These are phyloP conservation scores for Cucurbita pepo DNA, from an alignment of 306 rosid species.

Conservation along the genomic window DNA sequence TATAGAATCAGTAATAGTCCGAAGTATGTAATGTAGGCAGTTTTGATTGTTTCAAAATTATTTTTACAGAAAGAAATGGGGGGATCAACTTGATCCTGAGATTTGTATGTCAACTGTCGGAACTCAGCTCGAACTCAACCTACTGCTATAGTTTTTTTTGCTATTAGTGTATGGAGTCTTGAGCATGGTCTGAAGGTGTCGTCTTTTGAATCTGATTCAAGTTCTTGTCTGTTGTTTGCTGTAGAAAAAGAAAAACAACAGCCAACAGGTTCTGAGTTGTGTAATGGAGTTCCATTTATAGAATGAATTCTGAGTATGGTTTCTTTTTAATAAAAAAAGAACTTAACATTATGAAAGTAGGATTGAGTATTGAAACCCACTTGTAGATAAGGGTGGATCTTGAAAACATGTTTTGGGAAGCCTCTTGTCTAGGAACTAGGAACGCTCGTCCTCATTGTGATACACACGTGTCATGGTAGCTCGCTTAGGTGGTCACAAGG, in stretches of 20 bases:
- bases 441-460: no score
- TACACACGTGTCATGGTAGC: no score
- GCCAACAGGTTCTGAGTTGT: not conserved
- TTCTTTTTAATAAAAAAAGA: no score
- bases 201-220: not conserved
- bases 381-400: no score
- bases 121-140: not conserved
- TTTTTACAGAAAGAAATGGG: conserved; percentile 9
- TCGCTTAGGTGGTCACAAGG: no score
- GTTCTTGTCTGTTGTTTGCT: not conserved
- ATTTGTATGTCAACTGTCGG: not conserved
- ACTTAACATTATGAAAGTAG: no score
- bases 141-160: not conserved
- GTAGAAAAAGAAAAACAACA: not conserved
- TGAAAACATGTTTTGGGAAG: no score
- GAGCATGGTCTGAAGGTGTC: not conserved
- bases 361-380: no score
- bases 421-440: no score
- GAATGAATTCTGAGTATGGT: not conserved
- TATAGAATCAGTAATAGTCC: conserved; percentile 23
- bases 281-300: not conserved
- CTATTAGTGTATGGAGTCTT: not conserved
- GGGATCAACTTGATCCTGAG: not conserved
- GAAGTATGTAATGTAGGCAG: conserved; percentile 21
- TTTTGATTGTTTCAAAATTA: conserved; percentile 14